Percentiles rank a stretch among this genome's conserved stretches.
phyloP scores from a whole-genome alignment of 495 filamentous ascomycete species.

The Aspergillus nidulans region DNA sequence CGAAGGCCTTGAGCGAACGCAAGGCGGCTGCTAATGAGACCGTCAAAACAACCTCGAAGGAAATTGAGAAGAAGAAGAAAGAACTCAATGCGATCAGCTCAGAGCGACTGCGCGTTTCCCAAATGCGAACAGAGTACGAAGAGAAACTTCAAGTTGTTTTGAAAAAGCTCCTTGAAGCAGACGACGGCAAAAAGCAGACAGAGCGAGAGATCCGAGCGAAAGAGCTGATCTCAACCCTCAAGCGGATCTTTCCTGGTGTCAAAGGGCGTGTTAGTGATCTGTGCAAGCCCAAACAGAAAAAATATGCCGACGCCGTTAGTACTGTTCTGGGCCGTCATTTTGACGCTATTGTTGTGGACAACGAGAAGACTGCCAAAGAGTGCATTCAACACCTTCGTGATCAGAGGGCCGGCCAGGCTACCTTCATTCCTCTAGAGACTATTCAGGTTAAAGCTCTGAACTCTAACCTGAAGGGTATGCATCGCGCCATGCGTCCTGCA shows the following conservation, averaged over 20 bases:
- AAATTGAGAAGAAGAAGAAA: conserved; percentile 87
- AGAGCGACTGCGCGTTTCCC: conserved; percentile 71
- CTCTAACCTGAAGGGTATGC: conserved; percentile 83
- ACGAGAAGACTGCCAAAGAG: conserved; percentile 86
- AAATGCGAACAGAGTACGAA: conserved; percentile 80
- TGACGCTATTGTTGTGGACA: conserved; percentile 94
- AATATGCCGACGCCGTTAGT: conserved; percentile 87
- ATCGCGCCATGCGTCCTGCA: conserved; percentile 78
- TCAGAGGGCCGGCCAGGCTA: conserved; percentile 77
- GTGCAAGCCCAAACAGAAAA: conserved; percentile 94
- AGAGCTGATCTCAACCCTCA: conserved; percentile 77
- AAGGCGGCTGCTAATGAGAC: conserved; percentile 53
- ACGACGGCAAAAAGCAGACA: conserved; percentile 76
- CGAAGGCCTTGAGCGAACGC: conserved; percentile 63
- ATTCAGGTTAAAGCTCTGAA: conserved; percentile 89
- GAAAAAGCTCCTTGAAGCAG: conserved; percentile 72
- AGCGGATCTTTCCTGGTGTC: conserved; percentile 87
- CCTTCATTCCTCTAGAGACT: conserved; percentile 92
- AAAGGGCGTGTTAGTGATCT: conserved; percentile 86
- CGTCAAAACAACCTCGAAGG: conserved; percentile 62
- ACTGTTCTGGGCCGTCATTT: conserved; percentile 90
- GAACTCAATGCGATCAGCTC: conserved; percentile 80
- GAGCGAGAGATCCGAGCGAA: conserved; percentile 72
- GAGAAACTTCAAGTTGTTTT: conserved; percentile 83
- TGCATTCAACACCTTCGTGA: conserved; percentile 93